Evolutionary conservation across 2,329 filamentous ascomycete species (phyloP).

Genomic region (Colletotrichum sp.): DNA sequence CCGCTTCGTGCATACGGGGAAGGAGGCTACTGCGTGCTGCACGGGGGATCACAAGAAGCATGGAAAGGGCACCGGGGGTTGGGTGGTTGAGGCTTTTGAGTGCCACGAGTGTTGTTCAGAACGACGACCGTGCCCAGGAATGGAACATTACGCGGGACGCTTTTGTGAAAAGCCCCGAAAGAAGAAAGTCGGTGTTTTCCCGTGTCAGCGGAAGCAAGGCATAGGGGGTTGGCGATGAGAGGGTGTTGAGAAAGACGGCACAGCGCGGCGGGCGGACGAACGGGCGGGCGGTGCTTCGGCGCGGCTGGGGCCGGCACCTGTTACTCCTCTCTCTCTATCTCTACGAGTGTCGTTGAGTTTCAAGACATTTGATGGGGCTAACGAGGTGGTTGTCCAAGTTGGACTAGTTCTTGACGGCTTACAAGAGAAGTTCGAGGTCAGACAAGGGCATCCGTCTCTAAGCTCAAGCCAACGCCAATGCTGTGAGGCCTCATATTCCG

Average conservation of each 20-base stretch:
- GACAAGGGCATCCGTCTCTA: neutral
- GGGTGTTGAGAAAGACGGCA: neutral
- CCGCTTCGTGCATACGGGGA: neutral
- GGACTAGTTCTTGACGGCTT: neutral
- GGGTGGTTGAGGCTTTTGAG: neutral
- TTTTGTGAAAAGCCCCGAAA: slow-evolving; percentile 2
- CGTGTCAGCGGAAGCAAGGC: neutral
- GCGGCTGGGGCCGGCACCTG: neutral
- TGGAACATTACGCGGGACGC: neutral
- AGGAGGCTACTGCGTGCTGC: neutral
- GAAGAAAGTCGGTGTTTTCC: neutral
- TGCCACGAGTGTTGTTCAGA: neutral
- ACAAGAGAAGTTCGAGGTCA: neutral
- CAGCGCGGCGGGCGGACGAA: neutral
- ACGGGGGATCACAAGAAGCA: neutral
- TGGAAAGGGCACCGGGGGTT: neutral
- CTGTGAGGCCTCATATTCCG: neutral
- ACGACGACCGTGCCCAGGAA: neutral
- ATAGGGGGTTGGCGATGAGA: neutral
- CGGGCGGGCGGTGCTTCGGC: neutral
- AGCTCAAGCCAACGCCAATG: neutral
- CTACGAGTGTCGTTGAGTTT: neutral
- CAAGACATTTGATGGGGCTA: slow-evolving; percentile 1
- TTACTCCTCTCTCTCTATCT: neutral
- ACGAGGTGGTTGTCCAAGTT: slow-evolving; percentile 17